phyloP scores from a whole-genome alignment of 306 rosid species.

The Lablab purpureus region DNA sequence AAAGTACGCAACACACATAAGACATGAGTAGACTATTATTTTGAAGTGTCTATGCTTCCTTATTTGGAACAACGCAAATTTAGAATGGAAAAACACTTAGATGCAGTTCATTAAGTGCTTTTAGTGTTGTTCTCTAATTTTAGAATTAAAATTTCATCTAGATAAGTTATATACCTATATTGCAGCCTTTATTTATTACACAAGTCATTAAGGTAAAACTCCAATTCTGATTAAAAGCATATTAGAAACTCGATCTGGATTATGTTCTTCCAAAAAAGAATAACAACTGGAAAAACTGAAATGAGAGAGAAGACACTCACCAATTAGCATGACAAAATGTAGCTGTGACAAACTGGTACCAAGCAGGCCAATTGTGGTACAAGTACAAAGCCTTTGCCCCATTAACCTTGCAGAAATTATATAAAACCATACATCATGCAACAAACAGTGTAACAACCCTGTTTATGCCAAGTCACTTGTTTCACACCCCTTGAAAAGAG shows the following conservation, averaged over 20 bases:
- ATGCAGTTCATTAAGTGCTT: not conserved
- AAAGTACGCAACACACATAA: not conserved
- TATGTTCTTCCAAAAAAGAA: not conserved
- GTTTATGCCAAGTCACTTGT: not conserved
- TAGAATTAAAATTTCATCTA: not conserved
- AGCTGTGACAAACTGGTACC: slow-evolving; percentile 96
- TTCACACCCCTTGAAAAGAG: not conserved
- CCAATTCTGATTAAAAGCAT: not conserved
- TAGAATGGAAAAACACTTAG: not conserved
- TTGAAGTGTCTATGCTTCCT: not conserved
- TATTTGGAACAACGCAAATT: not conserved
- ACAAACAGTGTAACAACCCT: slow-evolving; percentile 1
- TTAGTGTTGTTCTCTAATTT: not conserved
- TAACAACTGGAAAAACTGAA: not conserved
- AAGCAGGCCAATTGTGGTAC: slow-evolving; percentile 79
- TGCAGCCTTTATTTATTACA: not conserved
- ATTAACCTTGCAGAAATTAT: slow-evolving; percentile 59
- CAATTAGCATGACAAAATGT: slow-evolving; percentile 97
- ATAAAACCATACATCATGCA: slow-evolving; percentile 17
- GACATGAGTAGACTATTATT: not conserved
- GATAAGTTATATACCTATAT: not conserved
- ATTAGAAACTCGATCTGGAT: not conserved
- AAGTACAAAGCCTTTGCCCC: slow-evolving; percentile 68
- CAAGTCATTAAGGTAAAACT: not conserved
- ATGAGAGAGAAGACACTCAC: slow-evolving; percentile 55